A percentile compares a stretch with the other conserved stretches of the same genome.
These are phyloP conservation scores for Coemansia javaensis DNA, from an alignment of 192 early-diverging fungal species.

Conservation along the genomic window DNA sequence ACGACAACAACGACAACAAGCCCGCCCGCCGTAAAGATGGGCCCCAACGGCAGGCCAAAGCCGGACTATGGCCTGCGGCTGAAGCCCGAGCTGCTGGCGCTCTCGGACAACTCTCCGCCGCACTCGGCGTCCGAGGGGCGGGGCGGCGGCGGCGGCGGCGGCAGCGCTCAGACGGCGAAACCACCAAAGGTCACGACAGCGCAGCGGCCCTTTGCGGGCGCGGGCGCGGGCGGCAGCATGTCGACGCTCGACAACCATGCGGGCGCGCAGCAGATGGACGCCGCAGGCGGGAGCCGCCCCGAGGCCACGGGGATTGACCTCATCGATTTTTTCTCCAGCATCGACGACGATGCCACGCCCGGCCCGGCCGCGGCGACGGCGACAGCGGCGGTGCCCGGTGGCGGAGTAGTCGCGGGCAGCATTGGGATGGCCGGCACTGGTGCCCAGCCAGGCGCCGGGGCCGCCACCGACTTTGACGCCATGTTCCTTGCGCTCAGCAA, in stretches of 20 bases:
- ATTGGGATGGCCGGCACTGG: not conserved
- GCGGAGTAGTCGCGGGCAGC: not conserved
- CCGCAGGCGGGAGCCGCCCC: not conserved
- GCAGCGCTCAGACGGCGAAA: not conserved
- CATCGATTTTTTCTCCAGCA: constrained; percentile 56
- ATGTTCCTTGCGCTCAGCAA: constrained; percentile 45
- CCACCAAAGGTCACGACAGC: not conserved
- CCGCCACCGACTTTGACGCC: constrained; percentile 22
- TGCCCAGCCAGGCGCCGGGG: not conserved
- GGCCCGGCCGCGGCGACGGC: not conserved
- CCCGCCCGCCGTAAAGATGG: constrained; percentile 1
- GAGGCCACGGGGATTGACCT: constrained; percentile 35
- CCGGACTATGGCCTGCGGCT: constrained; percentile 41
- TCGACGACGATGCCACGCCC: constrained; percentile 29
- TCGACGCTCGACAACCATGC: constrained; percentile 10
- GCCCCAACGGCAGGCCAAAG: constrained; percentile 19
- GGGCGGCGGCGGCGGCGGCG: no score
- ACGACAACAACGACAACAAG: no score
- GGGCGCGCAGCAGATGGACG: not conserved
- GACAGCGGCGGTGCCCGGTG: not conserved
- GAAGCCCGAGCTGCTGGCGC: constrained; percentile 42
- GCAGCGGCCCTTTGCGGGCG: not conserved
- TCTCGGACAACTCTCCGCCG: constrained; percentile 9
- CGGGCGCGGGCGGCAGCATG: constrained; percentile 1
- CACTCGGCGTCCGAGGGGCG: not conserved